phyloP scores from a whole-genome alignment of 2,329 filamentous ascomycete genomes.

The Talaromyces sp. region DNA sequence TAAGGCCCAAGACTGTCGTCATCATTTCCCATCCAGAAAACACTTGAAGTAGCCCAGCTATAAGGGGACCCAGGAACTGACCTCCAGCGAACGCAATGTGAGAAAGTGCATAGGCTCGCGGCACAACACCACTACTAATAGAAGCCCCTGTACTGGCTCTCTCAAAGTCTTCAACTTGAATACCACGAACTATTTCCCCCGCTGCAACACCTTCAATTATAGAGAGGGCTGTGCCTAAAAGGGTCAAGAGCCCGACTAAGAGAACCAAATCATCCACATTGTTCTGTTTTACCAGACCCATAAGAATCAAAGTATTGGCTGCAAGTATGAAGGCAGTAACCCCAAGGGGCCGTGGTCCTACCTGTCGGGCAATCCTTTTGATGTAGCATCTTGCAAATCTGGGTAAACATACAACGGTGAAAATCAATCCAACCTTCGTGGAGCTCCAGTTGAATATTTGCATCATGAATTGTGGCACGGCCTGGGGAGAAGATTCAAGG shows the following conservation, averaged over 20 bases:
- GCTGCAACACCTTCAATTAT: conserved; percentile 65
- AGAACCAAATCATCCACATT: conserved; percentile 63
- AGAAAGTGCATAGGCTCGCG: conserved; percentile 65
- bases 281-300: conserved; percentile 63
- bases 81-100: conserved; percentile 62
- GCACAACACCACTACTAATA: conserved; percentile 55
- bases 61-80: conserved; percentile 59
- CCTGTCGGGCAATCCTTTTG: conserved; percentile 39
- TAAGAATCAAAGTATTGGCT: conserved; percentile 62
- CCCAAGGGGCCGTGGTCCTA: conserved; percentile 64
- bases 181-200: conserved; percentile 64
- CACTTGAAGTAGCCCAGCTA: conserved; percentile 48
- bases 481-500: too few species aligned
- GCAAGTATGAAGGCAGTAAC: conserved; percentile 56
- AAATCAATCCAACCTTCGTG: conserved; percentile 59
- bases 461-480: conserved; percentile 59
- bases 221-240: conserved; percentile 60
- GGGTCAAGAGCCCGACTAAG: conserved; percentile 61
- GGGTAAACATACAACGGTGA: conserved; percentile 45
- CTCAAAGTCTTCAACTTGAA: conserved; percentile 57
- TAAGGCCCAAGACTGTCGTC: not conserved
- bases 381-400: not conserved
- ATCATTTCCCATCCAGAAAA: conserved; percentile 22
- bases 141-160: conserved; percentile 69
- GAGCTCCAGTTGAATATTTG: conserved; percentile 58